phyloP scores from a whole-genome alignment of 306 rosid genomes.

The Vigna reflexopilosa region DNA sequence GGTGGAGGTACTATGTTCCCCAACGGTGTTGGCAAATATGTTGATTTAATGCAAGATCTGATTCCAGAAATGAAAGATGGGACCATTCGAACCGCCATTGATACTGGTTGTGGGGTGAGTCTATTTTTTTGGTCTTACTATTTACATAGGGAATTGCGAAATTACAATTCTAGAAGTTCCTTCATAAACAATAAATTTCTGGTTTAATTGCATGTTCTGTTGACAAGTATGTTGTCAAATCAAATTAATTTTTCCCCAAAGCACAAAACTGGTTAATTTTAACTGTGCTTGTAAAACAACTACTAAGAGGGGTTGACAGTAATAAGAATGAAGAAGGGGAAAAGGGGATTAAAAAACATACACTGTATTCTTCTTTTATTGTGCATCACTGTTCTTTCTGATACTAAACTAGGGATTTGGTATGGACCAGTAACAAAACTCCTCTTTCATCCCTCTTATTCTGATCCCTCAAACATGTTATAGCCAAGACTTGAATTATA shows the following conservation, averaged over 20 bases:
- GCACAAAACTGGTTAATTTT: not conserved
- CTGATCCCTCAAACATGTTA: not conserved
- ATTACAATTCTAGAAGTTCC: not conserved
- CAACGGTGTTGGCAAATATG: slow-evolving; percentile 87
- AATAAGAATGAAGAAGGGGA: too few species aligned
- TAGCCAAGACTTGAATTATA: slow-evolving; percentile 10
- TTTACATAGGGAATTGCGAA: slow-evolving; percentile 2
- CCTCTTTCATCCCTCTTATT: too few species aligned
- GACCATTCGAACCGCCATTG: slow-evolving; percentile 90
- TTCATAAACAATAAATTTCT: slow-evolving; percentile 8
- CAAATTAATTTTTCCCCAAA: too few species aligned
- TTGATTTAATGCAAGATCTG: slow-evolving; percentile 83
- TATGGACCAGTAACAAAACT: too few species aligned
- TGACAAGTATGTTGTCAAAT: too few species aligned
- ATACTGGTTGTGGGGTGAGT: slow-evolving; percentile 99
- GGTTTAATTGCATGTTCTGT: not conserved
- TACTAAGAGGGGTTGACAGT: not conserved
- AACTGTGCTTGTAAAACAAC: not conserved
- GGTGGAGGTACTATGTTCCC: slow-evolving; percentile 99
- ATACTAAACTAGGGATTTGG: too few species aligned
- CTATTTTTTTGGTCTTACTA: not conserved
- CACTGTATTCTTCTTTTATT: not conserved
- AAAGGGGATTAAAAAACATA: too few species aligned
- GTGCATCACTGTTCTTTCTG: not conserved
- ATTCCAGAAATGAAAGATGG: slow-evolving; percentile 97